Percentiles rank a stretch among this genome's conserved stretches.
Conservation (phyloP, 2,329 filamentous ascomycete genomes). For the Fusarium sp. region DNA sequence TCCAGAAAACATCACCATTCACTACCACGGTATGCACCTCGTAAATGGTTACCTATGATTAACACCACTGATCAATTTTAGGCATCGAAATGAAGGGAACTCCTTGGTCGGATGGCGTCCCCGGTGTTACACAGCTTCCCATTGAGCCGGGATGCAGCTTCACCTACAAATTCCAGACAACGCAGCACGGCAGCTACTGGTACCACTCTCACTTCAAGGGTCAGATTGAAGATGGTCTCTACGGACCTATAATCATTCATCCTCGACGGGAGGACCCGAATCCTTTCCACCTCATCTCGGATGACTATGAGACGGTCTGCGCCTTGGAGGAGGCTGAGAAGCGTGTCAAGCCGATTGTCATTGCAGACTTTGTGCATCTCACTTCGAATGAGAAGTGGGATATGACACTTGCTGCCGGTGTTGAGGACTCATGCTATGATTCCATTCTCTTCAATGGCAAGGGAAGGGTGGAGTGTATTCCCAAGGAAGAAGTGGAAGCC, state of each 20-base stretch:
- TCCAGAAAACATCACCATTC: slow-evolving; percentile 61
- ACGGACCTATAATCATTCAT: slow-evolving; percentile 66
- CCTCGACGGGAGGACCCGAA: slow-evolving; percentile 46
- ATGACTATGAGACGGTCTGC: slow-evolving; percentile 49
- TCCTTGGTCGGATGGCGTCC: slow-evolving; percentile 71
- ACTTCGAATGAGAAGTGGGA: slow-evolving; percentile 62
- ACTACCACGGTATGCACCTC: slow-evolving; percentile 58
- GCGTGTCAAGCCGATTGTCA: slow-evolving; percentile 59
- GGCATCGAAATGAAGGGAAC: slow-evolving; percentile 63
- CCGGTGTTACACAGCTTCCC: slow-evolving; percentile 65
- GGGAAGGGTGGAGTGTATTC: slow-evolving; percentile 65
- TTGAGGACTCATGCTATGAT: slow-evolving; percentile 69
- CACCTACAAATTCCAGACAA: slow-evolving; percentile 66
- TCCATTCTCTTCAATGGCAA: slow-evolving; percentile 73
- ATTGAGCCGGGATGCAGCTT: slow-evolving; percentile 63
- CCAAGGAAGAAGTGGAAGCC: slow-evolving; percentile 56
- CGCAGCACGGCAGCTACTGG: slow-evolving; percentile 69
- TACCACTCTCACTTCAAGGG: slow-evolving; percentile 69
- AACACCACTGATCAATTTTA: slow-evolving; percentile 27
- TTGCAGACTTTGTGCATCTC: slow-evolving; percentile 68
- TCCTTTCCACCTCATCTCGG: slow-evolving; percentile 63
- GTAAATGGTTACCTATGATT: fast-evolving
- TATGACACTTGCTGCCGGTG: slow-evolving; percentile 56
- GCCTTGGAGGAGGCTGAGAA: slow-evolving; percentile 63
- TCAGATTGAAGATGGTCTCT: slow-evolving; percentile 71